A percentile compares a stretch with the other conserved stretches of the same genome.
phyloP scores from a whole-genome alignment of 805 yeast genomes.

The Kluyveromyces starmeri region DNA sequence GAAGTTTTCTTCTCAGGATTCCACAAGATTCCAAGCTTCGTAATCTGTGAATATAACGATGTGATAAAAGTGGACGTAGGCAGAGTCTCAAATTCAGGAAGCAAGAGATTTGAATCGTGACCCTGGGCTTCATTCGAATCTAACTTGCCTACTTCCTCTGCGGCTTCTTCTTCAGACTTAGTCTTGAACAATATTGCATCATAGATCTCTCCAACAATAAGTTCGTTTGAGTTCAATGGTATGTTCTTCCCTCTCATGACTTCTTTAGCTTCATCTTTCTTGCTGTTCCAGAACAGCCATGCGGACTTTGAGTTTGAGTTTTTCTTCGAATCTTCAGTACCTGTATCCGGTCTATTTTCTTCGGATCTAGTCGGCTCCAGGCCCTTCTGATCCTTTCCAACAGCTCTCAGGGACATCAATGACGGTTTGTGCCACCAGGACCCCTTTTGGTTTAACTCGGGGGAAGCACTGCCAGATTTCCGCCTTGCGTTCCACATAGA shows the following conservation, averaged over 20 bases:
- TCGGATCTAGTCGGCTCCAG: background rate
- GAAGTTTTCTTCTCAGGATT: conserved; percentile 1
- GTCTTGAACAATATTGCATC: conserved; percentile 19
- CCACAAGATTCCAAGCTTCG: conserved; percentile 9
- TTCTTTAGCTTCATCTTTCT: conserved; percentile 6
- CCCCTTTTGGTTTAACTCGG: background rate
- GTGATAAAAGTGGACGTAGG: conserved; percentile 22
- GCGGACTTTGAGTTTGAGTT: conserved; percentile 8
- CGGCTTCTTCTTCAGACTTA: conserved; percentile 10
- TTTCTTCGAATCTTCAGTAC: background rate
- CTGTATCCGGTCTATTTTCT: background rate
- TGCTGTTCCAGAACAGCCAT: conserved; percentile 22
- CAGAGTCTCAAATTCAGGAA: conserved; percentile 24
- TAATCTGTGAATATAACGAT: conserved; percentile 13
- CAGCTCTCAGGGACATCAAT: conserved; percentile 4
- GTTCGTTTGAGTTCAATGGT: conserved; percentile 7
- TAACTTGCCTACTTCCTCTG: conserved; percentile 8
- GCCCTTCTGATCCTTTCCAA: background rate
- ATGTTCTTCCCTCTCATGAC: background rate
- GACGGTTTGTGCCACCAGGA: conserved; percentile 12
- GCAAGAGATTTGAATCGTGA: conserved; percentile 21
- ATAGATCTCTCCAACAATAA: conserved; percentile 7
- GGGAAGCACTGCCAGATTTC: background rate
- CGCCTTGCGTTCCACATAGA: conserved; percentile 7
- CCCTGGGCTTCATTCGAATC: conserved; percentile 12